These are phyloP conservation scores for Chlamydomonas asymmetrica DNA, from an alignment of 139 green algal species.

Conservation along the genomic window DNA sequence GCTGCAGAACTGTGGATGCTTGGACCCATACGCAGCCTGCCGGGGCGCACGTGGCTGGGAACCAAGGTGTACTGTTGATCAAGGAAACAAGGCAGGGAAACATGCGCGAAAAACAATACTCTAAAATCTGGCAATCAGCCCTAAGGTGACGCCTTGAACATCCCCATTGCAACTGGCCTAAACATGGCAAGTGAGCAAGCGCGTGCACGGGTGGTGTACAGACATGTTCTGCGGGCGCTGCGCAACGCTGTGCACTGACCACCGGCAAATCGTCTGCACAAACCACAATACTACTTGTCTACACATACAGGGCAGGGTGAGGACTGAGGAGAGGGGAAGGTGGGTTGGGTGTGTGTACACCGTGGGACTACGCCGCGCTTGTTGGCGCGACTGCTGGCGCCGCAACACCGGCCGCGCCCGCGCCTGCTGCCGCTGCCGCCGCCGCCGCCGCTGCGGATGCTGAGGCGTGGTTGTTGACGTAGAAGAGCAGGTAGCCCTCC, in stretches of 20 bases:
- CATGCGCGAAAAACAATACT: too few species aligned
- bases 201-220: too few species aligned
- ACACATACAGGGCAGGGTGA: background rate
- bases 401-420: background rate
- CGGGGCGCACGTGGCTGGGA: too few species aligned
- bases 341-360: background rate
- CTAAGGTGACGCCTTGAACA: too few species aligned
- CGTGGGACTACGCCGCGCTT: background rate
- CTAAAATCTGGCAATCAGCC: too few species aligned
- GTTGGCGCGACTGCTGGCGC: background rate
- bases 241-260: background rate
- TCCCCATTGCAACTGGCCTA: too few species aligned
- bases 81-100: too few species aligned
- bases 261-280: background rate
- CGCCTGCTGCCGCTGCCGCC: background rate
- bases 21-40: too few species aligned
- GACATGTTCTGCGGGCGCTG: background rate
- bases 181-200: too few species aligned
- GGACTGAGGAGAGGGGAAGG: background rate
- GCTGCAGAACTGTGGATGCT: too few species aligned
- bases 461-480: slow-evolving; percentile 24
- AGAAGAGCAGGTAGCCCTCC: slow-evolving; percentile 63
- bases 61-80: too few species aligned
- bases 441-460: background rate
- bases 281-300: background rate